phyloP scores from a whole-genome alignment of 2,329 filamentous ascomycete genomes.

The Trichoderma sp. region DNA sequence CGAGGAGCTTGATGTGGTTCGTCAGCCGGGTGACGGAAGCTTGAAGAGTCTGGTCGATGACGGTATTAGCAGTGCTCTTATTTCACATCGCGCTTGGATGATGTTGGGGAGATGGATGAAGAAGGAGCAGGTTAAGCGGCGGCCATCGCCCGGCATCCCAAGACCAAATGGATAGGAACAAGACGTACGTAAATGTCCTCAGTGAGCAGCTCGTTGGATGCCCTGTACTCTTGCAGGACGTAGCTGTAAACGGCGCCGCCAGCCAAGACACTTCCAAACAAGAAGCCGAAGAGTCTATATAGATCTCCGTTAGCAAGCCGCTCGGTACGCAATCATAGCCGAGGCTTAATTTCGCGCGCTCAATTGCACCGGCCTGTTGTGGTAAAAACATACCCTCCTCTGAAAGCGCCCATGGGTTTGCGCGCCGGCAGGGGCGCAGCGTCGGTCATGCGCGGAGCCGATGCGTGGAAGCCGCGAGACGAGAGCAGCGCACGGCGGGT shows the following conservation, averaged over 20 bases:
- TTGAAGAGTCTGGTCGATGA: constrained; percentile 70
- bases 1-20: constrained; percentile 77
- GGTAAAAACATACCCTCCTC: constrained; percentile 56
- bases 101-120: background rate
- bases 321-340: constrained; percentile 1
- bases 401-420: constrained; percentile 63
- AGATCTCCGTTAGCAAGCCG: constrained; percentile 11
- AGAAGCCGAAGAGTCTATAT: constrained; percentile 82
- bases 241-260: constrained; percentile 89
- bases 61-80: background rate
- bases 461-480: constrained; percentile 53
- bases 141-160: background rate
- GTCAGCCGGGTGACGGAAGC: constrained; percentile 83
- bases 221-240: constrained; percentile 88
- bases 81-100: background rate
- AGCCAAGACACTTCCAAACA: constrained; percentile 78
- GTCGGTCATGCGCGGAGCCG: constrained; percentile 49
- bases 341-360: constrained; percentile 11
- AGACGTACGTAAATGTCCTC: constrained; percentile 94
- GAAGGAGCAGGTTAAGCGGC: background rate
- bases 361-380: background rate
- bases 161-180: background rate
- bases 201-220: constrained; percentile 88
- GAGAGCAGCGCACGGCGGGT: constrained; percentile 44
- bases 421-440: constrained; percentile 55